A percentile compares a stretch with the other conserved stretches of the same genome.
Conservation (phyloP, 1,284 basidiomycete species). For the Rhodotorula sp. region DNA sequence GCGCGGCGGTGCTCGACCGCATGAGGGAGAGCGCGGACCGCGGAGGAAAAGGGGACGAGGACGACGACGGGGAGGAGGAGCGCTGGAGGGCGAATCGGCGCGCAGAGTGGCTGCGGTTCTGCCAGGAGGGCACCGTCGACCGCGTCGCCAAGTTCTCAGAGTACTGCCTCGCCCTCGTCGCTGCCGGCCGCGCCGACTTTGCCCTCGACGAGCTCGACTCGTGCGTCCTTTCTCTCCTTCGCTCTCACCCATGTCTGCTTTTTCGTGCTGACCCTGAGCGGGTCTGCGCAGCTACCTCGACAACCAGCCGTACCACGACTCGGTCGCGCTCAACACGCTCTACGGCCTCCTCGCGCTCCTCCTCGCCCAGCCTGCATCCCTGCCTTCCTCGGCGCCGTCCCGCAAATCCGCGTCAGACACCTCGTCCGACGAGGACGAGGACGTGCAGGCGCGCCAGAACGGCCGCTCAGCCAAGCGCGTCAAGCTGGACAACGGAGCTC, state of each 20-base stretch:
- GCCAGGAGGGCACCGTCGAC: slow-evolving; percentile 29
- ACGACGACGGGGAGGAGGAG: slow-evolving; percentile 15
- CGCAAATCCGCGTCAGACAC: slow-evolving; percentile 1
- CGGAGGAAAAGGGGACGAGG: background rate
- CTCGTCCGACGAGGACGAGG: slow-evolving; percentile 7
- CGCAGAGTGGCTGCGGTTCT: slow-evolving; percentile 37
- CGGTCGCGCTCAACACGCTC: slow-evolving; percentile 37
- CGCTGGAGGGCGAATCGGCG: slow-evolving; percentile 1
- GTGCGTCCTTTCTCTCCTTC: slow-evolving; percentile 19
- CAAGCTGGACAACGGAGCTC: background rate
- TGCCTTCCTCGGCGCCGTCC: slow-evolving; percentile 1
- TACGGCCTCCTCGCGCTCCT: slow-evolving; percentile 36
- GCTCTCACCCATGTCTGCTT: background rate
- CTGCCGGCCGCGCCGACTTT: slow-evolving; percentile 19
- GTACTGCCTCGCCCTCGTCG: slow-evolving; percentile 34
- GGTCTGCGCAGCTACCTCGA: slow-evolving; percentile 23
- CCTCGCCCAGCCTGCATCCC: slow-evolving; percentile 26
- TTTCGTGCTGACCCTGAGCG: background rate
- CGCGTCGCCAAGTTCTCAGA: slow-evolving; percentile 36
- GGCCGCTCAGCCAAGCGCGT: background rate
- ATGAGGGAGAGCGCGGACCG: background rate
- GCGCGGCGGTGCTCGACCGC: slow-evolving; percentile 28
- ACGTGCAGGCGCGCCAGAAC: background rate
- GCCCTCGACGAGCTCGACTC: slow-evolving; percentile 40
- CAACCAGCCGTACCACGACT: slow-evolving; percentile 42